A percentile compares a stretch with the other conserved stretches of the same genome.
Evolutionary conservation across 345 rosid genomes (phyloP).

Genomic region (Iberis pinnata): DNA sequence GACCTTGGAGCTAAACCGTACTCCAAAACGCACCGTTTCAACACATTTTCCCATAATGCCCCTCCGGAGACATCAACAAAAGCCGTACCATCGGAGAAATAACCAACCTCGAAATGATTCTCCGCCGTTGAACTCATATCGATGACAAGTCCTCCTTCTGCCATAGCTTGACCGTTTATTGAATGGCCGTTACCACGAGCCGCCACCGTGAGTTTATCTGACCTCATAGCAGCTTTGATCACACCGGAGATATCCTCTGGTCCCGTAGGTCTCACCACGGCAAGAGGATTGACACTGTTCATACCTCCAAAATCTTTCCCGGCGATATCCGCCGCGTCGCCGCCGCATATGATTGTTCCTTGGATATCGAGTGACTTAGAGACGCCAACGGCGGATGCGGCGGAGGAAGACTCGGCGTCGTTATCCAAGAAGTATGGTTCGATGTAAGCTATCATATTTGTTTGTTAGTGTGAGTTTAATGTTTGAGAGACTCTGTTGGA

Average conservation of each 20-base stretch:
- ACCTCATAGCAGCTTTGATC: slow-evolving; percentile 42
- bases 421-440: slow-evolving; percentile 59
- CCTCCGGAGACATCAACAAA: slow-evolving; percentile 76
- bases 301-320: slow-evolving; percentile 81
- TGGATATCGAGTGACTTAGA: slow-evolving; percentile 50
- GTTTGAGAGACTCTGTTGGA: slow-evolving; percentile 18
- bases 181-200: slow-evolving; percentile 98
- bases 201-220: slow-evolving; percentile 66
- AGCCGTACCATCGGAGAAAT: slow-evolving; percentile 9
- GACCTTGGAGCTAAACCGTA: slow-evolving; percentile 72
- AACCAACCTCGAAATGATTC: slow-evolving; percentile 34
- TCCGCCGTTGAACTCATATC: slow-evolving; percentile 66
- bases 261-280: slow-evolving; percentile 51
- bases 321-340: slow-evolving; percentile 30
- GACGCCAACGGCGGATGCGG: slow-evolving; percentile 31
- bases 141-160: slow-evolving; percentile 64
- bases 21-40: slow-evolving; percentile 51
- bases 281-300: slow-evolving; percentile 47
- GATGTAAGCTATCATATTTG: slow-evolving; percentile 66
- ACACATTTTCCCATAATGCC: slow-evolving; percentile 85
- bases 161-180: slow-evolving; percentile 96
- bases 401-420: slow-evolving; percentile 47
- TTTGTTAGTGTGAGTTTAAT: slow-evolving; percentile 9
- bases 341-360: slow-evolving; percentile 40
- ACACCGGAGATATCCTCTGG: slow-evolving; percentile 60